Conservation (phyloP, 257 asterid genomes). For the Penstemon davidsonii region DNA sequence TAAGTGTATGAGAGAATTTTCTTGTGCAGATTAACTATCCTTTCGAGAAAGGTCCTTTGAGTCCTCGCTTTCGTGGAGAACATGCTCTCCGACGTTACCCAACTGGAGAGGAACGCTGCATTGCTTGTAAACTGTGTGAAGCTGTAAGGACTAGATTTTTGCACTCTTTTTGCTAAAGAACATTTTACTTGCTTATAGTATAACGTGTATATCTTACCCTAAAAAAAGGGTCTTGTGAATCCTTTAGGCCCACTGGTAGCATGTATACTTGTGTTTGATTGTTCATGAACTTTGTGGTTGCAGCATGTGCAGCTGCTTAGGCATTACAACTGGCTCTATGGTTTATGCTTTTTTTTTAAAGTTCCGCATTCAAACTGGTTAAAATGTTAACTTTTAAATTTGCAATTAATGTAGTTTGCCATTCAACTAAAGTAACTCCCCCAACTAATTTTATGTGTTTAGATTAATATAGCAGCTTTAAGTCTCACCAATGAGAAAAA, state of each 20-base stretch:
- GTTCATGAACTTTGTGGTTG: constrained; percentile 7
- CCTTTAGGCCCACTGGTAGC: background rate
- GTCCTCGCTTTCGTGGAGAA: constrained; percentile 96
- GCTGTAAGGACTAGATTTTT: constrained; percentile 58
- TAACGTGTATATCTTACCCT: background rate
- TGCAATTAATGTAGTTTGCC: background rate
- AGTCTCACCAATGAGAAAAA: background rate
- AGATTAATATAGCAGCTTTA: background rate
- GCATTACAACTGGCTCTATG: background rate
- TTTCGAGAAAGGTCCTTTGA: constrained; percentile 91
- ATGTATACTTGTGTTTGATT: background rate
- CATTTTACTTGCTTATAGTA: background rate
- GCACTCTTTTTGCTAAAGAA: constrained; percentile 1
- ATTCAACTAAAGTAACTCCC: background rate
- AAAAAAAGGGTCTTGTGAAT: background rate
- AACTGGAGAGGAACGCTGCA: constrained; percentile 96
- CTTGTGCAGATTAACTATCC: constrained; percentile 84
- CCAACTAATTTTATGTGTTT: background rate
- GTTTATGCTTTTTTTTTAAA: no score
- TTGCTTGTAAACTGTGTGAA: constrained; percentile 93
- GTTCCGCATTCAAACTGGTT: background rate
- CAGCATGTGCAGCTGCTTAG: background rate
- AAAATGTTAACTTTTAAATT: background rate
- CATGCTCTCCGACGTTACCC: constrained; percentile 92
- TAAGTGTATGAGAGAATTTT: constrained; percentile 15